Evolutionary conservation across 2,329 filamentous ascomycete species (phyloP).

Genomic region (Lachnellula subtilissima): DNA sequence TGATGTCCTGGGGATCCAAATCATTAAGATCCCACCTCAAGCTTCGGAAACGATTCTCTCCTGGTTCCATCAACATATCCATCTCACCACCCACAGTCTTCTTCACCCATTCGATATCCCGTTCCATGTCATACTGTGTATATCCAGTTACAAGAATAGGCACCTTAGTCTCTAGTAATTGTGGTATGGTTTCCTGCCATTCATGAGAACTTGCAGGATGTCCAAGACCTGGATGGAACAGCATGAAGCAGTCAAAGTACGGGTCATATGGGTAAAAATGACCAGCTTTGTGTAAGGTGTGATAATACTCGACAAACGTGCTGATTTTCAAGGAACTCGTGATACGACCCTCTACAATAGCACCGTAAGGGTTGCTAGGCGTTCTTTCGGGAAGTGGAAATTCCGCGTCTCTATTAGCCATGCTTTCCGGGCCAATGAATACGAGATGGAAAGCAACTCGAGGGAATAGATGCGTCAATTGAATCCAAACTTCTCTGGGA

Average conservation of each 20-base stretch:
- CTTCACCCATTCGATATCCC: slow-evolving; percentile 85
- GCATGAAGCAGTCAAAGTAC: slow-evolving; percentile 95
- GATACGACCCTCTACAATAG: slow-evolving; percentile 87
- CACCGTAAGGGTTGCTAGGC: slow-evolving; percentile 82
- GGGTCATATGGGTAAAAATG: slow-evolving; percentile 94
- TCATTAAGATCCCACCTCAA: slow-evolving; percentile 97
- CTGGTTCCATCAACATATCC: slow-evolving; percentile 84
- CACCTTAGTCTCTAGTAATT: slow-evolving; percentile 90
- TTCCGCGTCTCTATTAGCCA: slow-evolving; percentile 89
- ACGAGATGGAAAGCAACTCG: slow-evolving; percentile 82
- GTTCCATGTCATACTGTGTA: slow-evolving; percentile 89
- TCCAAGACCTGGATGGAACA: slow-evolving; percentile 94
- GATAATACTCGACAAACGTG: slow-evolving; percentile 97
- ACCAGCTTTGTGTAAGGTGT: slow-evolving; percentile 87
- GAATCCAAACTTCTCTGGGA: slow-evolving; percentile 88
- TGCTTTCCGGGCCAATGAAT: slow-evolving; percentile 93
- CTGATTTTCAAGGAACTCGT: slow-evolving; percentile 91
- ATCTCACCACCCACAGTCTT: slow-evolving; percentile 85
- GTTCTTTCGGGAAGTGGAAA: slow-evolving; percentile 87
- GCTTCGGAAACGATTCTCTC: slow-evolving; percentile 91
- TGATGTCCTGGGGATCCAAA: slow-evolving; percentile 87
- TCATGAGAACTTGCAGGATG: slow-evolving; percentile 91
- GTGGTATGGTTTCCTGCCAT: slow-evolving; percentile 86
- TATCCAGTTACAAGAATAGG: slow-evolving; percentile 94
- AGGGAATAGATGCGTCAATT: slow-evolving; percentile 93